Conservation (phyloP, 352 stramenopile species). For the Pythium coloratum region DNA sequence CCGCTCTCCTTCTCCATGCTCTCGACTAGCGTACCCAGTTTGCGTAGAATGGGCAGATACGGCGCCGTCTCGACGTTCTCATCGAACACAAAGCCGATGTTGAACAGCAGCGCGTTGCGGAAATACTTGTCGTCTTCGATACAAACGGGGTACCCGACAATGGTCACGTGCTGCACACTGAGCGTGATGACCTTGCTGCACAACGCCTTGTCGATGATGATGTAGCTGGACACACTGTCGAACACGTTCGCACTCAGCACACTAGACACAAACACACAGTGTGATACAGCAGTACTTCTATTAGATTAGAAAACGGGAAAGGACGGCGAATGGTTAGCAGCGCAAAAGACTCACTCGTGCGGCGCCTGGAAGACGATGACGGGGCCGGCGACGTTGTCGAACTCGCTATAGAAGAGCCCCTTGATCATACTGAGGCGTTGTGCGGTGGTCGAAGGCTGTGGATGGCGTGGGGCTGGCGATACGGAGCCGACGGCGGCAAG, state of each 20-base stretch:
- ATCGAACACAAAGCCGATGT: conserved; percentile 90
- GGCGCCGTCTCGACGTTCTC: conserved; percentile 69
- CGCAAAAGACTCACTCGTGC: conserved; percentile 46
- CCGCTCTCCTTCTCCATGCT: conserved; percentile 88
- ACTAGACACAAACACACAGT: conserved; percentile 29
- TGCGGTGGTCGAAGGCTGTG: not conserved
- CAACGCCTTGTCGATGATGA: conserved; percentile 88
- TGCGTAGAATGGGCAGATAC: conserved; percentile 83
- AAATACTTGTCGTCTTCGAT: conserved; percentile 91
- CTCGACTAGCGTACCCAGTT: conserved; percentile 78
- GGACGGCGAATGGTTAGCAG: not conserved
- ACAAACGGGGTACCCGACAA: conserved; percentile 85
- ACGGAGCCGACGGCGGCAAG: not conserved
- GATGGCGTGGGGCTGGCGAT: not conserved
- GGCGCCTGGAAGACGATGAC: conserved; percentile 90
- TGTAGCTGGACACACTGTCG: conserved; percentile 85
- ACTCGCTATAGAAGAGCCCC: conserved; percentile 91
- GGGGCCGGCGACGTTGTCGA: conserved; percentile 89
- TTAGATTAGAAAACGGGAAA: not conserved
- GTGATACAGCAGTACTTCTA: too few species aligned
- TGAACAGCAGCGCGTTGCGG: conserved; percentile 88
- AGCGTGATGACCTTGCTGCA: conserved; percentile 89
- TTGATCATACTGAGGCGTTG: conserved; percentile 55
- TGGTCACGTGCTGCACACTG: conserved; percentile 77
- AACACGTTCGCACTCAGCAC: conserved; percentile 82